Evolutionary conservation across 345 rosid species (phyloP), one percentile per base, ranked within the genome.

Genomic region (Rhodamnia rubescens): DNA sequence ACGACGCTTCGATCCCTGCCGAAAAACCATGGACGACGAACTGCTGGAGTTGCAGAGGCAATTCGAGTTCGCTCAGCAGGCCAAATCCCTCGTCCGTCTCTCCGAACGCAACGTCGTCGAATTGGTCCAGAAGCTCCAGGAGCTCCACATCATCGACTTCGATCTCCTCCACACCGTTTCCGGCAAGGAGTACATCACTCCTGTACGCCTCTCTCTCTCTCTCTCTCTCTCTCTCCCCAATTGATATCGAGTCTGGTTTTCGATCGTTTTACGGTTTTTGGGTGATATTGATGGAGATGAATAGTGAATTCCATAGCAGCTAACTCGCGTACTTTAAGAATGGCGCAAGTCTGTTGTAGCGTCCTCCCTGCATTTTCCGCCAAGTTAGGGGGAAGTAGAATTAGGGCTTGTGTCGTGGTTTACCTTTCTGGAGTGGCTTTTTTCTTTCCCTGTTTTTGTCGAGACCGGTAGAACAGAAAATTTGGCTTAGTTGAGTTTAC

Each of bases 101-200:
- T 97, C 98, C 56, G 99, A 97, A 40, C 91, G 99, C 84, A 97
- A 95, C 90, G 98, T 97, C 81, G 99, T 97, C 88, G 99, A 97
- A 85, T 92, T 97, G 91, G 97, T 97, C 84, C 98, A 94, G 84
- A 97, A 97, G 91, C 99, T 97, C 16, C 98, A 95, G 15, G 97
- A 97, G 90, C 97, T 97, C 87, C 91, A 86, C 53, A 96, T 97
- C 90, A 93, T 97, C 83, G 97, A 97, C 90, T 97, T 97, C 93
- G 96, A 95, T 88, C 99, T 97, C 86, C 98, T 97, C 86, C 98
- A 97, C 90, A 97, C 99, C 86, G 95, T 97, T 88, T 91, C 98
- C 74, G 99, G 99, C 84, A 95, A 95, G 83, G 98, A 97, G 88
- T 95, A 92, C 92, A 97, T 97, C 90, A 95, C 99, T 89, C 94